Evolutionary conservation across 2,329 filamentous ascomycete genomes (phyloP).

Genomic region (Aschersonia sp.): DNA sequence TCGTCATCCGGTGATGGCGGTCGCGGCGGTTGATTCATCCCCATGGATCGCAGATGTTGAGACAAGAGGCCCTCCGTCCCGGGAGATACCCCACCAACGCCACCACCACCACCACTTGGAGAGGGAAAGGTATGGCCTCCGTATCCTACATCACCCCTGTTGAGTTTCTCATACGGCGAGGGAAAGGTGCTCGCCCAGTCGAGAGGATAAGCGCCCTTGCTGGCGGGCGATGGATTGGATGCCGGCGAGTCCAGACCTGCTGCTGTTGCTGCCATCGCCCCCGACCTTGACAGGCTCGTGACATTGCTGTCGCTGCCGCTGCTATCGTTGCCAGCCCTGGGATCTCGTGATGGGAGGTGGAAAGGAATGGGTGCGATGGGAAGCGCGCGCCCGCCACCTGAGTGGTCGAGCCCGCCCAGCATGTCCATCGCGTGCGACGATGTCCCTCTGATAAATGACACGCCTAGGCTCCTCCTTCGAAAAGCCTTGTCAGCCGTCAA

Average conservation of each 20-base stretch:
- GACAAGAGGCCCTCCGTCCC: slow-evolving; percentile 50
- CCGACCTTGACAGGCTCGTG: too few relatives aligned
- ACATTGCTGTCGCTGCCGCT: too few relatives aligned
- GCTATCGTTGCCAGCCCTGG: too few relatives aligned
- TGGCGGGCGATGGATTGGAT: not conserved
- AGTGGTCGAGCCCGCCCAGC: slow-evolving; percentile 12
- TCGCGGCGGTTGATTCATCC: slow-evolving; percentile 19
- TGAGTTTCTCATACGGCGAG: slow-evolving; percentile 49
- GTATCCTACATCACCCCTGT: slow-evolving; percentile 48
- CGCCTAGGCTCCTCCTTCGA: slow-evolving; percentile 41
- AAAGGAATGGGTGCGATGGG: too few relatives aligned
- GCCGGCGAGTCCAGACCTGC: slow-evolving; percentile 8
- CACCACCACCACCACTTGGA: slow-evolving; percentile 1
- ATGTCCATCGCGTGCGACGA: slow-evolving; percentile 18
- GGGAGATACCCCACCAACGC: slow-evolving; percentile 18
- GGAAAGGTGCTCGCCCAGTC: not conserved
- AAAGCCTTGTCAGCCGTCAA: slow-evolving; percentile 45
- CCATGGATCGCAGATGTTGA: slow-evolving; percentile 49
- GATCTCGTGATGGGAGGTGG: too few relatives aligned
- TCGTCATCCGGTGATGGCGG: too few relatives aligned
- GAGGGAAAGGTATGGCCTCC: slow-evolving; percentile 36
- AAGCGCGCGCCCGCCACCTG: too few relatives aligned
- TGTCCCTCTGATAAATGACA: slow-evolving; percentile 16
- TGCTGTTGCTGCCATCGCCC: slow-evolving; percentile 3
- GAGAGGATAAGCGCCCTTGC: slow-evolving; percentile 10